Evolutionary conservation across 176 grass and related monocot species (phyloP).

Genomic region (Rhynchospora tenuis): DNA sequence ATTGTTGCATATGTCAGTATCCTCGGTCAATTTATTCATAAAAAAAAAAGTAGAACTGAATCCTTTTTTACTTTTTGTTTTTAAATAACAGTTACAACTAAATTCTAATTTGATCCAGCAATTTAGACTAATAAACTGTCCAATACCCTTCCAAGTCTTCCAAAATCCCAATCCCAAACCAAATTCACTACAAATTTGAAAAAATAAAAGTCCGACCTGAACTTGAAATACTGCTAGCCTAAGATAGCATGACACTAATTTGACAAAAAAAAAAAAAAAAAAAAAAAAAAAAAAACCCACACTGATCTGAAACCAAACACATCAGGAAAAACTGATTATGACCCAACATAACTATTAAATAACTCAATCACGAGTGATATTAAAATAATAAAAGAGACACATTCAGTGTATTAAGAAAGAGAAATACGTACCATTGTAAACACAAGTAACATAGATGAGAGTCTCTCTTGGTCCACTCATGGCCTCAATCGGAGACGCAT

Average conservation of each 20-base stretch:
- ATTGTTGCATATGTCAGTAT: neutral
- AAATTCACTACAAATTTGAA: neutral
- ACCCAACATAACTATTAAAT: neutral
- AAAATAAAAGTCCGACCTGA: neutral
- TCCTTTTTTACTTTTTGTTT: neutral
- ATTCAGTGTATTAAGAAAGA: neutral
- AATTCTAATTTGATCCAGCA: neutral
- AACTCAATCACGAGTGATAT: neutral
- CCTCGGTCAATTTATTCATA: neutral
- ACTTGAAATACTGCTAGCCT: neutral
- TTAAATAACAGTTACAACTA: neutral
- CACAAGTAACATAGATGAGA: conserved; percentile 90
- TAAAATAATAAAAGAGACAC: too few relatives aligned
- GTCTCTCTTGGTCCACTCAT: conserved; percentile 75
- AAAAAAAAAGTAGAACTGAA: neutral
- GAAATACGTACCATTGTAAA: conserved; percentile 63
- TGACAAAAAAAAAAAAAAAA: neutral
- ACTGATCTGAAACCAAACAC: neutral
- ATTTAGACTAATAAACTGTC: neutral
- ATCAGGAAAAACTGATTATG: neutral
- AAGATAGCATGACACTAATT: neutral
- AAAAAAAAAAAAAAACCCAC: neutral
- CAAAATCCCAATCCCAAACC: neutral
- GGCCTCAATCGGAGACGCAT: conserved; percentile 77
- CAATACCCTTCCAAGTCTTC: neutral